Evolutionary conservation across 441 rosid species (phyloP).

Genomic region (Erodium texanum): DNA sequence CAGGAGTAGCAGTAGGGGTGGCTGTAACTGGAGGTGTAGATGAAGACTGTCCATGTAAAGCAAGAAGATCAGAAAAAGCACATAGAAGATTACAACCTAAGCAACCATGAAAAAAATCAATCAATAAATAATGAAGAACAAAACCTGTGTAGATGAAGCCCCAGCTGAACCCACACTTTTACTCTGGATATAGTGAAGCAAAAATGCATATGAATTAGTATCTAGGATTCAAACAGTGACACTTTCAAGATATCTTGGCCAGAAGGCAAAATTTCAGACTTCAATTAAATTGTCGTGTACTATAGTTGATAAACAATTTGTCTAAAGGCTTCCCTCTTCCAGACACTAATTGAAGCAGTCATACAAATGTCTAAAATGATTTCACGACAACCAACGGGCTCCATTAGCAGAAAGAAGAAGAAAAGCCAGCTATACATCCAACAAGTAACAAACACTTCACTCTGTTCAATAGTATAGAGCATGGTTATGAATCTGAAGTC

Average conservation of each 20-base stretch:
- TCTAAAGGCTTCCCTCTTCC: too few species aligned
- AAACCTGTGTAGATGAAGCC: slow-evolving; percentile 57
- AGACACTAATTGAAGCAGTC: too few species aligned
- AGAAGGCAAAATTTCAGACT: background rate
- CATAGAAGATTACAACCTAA: slow-evolving; percentile 7
- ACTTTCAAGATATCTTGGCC: background rate
- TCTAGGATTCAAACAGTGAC: background rate
- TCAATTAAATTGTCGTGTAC: background rate
- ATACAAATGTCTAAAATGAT: too few species aligned
- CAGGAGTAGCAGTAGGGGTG: slow-evolving; percentile 31
- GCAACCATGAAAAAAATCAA: slow-evolving; percentile 6
- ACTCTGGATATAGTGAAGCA: slow-evolving; percentile 37
- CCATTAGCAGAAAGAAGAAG: too few species aligned
- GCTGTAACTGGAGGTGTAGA: slow-evolving; percentile 36
- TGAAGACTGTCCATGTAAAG: slow-evolving; percentile 39
- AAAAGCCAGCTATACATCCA: too few species aligned
- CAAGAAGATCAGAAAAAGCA: background rate
- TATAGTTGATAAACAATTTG: too few species aligned
- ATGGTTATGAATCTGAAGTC: too few species aligned
- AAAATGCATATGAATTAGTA: background rate
- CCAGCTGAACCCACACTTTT: slow-evolving; percentile 55
- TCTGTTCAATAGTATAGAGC: too few species aligned
- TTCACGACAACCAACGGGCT: too few species aligned
- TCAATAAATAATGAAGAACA: slow-evolving; percentile 1
- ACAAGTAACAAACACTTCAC: too few species aligned